These are phyloP conservation scores for Gossypium lobatum DNA, from an alignment of 441 rosid genomes.

Conservation along the genomic window DNA sequence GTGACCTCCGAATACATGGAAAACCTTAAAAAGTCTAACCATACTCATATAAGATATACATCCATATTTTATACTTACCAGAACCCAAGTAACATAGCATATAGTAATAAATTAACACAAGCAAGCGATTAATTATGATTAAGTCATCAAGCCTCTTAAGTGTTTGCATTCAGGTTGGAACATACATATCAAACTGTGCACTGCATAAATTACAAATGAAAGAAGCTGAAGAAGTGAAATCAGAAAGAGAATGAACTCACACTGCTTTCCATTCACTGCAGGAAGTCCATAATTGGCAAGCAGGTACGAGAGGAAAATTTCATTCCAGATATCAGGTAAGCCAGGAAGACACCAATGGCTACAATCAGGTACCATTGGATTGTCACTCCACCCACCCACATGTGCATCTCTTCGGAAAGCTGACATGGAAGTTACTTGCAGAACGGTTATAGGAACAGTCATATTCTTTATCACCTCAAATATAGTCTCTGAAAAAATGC, in stretches of 20 bases:
- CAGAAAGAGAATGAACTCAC: conserved; percentile 21
- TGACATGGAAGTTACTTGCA: conserved; percentile 56
- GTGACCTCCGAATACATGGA: background rate
- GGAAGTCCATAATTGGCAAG: conserved; percentile 12
- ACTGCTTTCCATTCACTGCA: background rate
- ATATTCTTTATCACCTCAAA: conserved; percentile 28
- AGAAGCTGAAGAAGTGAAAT: background rate
- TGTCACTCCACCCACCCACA: conserved; percentile 55
- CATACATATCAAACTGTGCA: background rate
- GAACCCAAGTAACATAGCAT: background rate
- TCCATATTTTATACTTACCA: background rate
- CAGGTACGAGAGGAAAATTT: conserved; percentile 39
- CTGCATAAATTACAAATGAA: background rate
- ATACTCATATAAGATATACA: background rate
- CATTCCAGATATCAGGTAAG: conserved; percentile 59
- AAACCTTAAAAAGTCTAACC: background rate
- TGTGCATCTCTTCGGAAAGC: conserved; percentile 54
- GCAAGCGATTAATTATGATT: background rate
- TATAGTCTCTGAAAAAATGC: conserved; percentile 39
- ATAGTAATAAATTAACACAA: background rate
- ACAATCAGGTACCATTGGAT: conserved; percentile 56
- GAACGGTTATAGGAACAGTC: conserved; percentile 33
- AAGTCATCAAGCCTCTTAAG: background rate
- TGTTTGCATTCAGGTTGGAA: background rate
- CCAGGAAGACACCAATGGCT: conserved; percentile 74